phyloP scores from a whole-genome alignment of 2,329 filamentous ascomycete species.

The Aureobasidium sp. region DNA sequence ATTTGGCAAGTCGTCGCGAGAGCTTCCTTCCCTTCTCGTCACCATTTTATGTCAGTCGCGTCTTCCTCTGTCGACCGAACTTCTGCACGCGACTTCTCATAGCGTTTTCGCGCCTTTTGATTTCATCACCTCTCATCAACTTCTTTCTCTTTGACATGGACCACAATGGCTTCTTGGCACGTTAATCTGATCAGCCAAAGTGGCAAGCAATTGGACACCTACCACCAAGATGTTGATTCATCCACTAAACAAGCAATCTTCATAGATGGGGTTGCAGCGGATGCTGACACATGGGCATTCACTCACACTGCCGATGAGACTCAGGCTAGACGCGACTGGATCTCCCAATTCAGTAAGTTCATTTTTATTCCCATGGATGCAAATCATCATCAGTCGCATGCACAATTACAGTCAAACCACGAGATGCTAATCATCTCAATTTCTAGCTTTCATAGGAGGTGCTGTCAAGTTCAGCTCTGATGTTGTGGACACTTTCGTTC shows the following conservation, averaged over 20 bases:
- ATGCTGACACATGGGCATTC: not conserved
- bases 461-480: not conserved
- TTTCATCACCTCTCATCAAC: not conserved
- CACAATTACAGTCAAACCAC: not conserved
- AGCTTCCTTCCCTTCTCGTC: not conserved
- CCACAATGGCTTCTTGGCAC: not conserved
- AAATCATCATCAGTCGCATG: not conserved
- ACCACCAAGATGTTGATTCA: not conserved
- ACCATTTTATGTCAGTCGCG: not conserved
- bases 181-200: not conserved
- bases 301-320: not conserved
- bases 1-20: not conserved
- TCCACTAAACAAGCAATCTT: not conserved
- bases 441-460: not conserved
- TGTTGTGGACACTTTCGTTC: not conserved
- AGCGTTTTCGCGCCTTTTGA: not conserved
- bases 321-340: conserved; percentile 1
- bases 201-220: not conserved
- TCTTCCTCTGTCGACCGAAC: not conserved
- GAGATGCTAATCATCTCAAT: not conserved
- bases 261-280: not conserved
- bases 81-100: not conserved
- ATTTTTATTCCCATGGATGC: not conserved
- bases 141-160: not conserved
- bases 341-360: conserved; percentile 3